Base-by-base conservation (phyloP, 305 asterid genomes). In the Fraxinus velutina region DNA sequence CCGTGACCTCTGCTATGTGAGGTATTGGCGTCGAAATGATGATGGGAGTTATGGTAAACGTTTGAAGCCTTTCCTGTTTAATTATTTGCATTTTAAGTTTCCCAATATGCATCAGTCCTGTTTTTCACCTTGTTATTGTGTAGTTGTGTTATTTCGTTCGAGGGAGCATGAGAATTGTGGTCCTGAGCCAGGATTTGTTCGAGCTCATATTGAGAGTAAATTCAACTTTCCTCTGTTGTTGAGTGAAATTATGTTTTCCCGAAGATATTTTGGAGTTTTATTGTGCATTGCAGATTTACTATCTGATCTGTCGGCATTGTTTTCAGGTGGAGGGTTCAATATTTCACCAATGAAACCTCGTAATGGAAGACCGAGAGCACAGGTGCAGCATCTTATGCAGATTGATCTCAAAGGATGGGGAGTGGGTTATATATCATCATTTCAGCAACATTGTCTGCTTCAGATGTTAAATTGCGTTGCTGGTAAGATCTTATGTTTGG, bases 1-100 rank as follows among this genome's bases (percentile, higher is more conserved):
- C 33, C 98, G 99, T 80, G 99, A 94, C 84, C 94, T 94, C 83
- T 96, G 99, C 91, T 96, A 96, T 85, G 97, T 96, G 66, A 95
- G 99, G 77, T 96, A 96, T 83, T 96, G 99, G 99, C 98, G 98
- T 81, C 92, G 98, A 78, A 96, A 94, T 91, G 99, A 96, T 88
- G 99, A 96, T 84, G 99, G 99, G n/a, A 94, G 98, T 87, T 96
- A 94, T 84, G 98, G 99, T 96, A 90, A 87, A 74, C 76, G 27
- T 77, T 80, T 76, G 86, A 29, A 42, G 81, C 62, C 73, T 19
- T 81, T 60, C 79, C 82, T 36, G 37, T 76, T 57, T 39, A 62
- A 60, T 44, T 84, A 76, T 85, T 74, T 74, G 47, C 80, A 68
- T 86, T 60, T 81, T 77, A 75, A 73, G 60, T 84, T 81, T 60